A percentile compares a stretch with the other conserved stretches of the same genome.
phyloP scores from a whole-genome alignment of 495 filamentous ascomycete genomes.

The Penicillium pulvis region DNA sequence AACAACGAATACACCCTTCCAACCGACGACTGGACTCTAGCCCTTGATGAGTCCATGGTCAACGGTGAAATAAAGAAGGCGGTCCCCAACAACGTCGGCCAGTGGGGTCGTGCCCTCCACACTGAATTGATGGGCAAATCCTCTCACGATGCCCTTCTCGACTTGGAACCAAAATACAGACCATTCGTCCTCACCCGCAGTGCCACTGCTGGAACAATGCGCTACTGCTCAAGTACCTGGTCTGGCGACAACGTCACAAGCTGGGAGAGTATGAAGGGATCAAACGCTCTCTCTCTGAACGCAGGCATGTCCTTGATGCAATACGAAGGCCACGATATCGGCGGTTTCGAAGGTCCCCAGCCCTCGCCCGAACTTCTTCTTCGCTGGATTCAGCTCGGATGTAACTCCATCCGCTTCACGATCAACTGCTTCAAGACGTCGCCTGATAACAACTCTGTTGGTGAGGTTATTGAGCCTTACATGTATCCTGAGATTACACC shows the following conservation, averaged over 20 bases:
- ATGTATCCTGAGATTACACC: conserved; percentile 67
- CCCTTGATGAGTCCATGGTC: conserved; percentile 47
- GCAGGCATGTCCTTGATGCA: conserved; percentile 65
- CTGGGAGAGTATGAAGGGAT: conserved; percentile 68
- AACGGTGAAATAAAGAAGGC: conserved; percentile 34
- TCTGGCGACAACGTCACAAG: conserved; percentile 67
- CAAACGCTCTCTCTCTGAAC: conserved; percentile 65
- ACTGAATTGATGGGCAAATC: conserved; percentile 67
- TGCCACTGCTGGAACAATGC: conserved; percentile 67
- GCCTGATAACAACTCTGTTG: conserved; percentile 57
- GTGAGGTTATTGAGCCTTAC: conserved; percentile 73
- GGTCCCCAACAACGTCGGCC: conserved; percentile 45
- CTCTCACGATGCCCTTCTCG: conserved; percentile 63
- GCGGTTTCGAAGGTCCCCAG: conserved; percentile 71
- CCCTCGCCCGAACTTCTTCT: conserved; percentile 68
- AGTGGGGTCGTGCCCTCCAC: conserved; percentile 65
- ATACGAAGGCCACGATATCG: conserved; percentile 71
- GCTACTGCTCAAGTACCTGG: conserved; percentile 68
- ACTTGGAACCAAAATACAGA: conserved; percentile 54
- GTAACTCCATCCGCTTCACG: conserved; percentile 67
- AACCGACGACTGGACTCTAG: conserved; percentile 62
- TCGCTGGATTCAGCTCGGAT: conserved; percentile 70
- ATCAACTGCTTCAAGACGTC: conserved; percentile 78
- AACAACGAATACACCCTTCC: conserved; percentile 74
- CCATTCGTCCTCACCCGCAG: conserved; percentile 69